Conservation (phyloP, 1,139 yeast species). For the Magnusiomyces fungicola region DNA sequence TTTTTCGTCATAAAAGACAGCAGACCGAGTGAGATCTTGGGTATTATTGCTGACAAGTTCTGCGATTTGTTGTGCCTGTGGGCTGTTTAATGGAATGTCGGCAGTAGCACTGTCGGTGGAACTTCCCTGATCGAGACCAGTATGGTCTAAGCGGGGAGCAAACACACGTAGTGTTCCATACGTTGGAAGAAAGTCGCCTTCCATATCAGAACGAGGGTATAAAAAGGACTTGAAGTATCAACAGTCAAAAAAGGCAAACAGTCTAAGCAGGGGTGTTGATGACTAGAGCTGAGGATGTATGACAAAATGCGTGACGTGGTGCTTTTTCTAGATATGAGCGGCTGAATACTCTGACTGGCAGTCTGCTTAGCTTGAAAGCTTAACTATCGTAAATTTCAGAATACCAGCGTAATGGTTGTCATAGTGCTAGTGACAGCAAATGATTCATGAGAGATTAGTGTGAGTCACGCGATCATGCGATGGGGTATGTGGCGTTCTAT, state of each 20-base stretch:
- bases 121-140: too few species aligned
- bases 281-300: too few species aligned
- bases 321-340: too few species aligned
- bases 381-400: neutral
- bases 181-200: neutral
- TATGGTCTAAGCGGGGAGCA: neutral
- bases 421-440: neutral
- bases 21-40: neutral
- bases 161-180: neutral
- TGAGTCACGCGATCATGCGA: conserved; percentile 2
- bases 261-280: too few species aligned
- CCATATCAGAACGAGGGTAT: neutral
- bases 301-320: too few species aligned
- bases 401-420: neutral
- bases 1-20: conserved; percentile 11
- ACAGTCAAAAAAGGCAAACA: too few species aligned
- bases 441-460: too few species aligned
- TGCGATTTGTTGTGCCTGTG: neutral
- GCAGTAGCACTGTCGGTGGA: too few species aligned
- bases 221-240: too few species aligned
- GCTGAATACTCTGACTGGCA: too few species aligned
- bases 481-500: conserved; percentile 1
- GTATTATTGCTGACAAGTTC: neutral
- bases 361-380: too few species aligned
- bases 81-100: too few species aligned